Conservation (phyloP, 257 asterid species). For the Gardenia jasminoides region DNA sequence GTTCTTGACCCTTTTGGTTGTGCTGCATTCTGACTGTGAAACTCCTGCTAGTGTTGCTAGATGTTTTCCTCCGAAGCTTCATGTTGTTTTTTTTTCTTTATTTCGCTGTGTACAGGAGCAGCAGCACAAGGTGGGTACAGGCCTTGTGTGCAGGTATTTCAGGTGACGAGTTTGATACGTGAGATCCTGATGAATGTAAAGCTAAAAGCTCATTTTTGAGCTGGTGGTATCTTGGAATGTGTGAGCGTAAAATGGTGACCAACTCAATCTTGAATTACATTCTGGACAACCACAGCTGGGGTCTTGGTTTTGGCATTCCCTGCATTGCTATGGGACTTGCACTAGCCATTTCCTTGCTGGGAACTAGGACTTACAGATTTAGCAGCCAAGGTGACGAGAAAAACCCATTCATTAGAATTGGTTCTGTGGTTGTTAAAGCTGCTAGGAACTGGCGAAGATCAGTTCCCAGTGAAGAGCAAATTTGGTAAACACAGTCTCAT, state of each 20-base stretch:
- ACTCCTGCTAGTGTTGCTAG: conserved; percentile 7
- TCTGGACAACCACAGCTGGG: conserved; percentile 73
- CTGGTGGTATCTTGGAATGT: conserved; percentile 62
- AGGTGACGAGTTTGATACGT: conserved; percentile 74
- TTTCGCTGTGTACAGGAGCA: conserved; percentile 54
- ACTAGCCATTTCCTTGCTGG: conserved; percentile 44
- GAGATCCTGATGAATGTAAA: conserved; percentile 50
- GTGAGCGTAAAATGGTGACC: conserved; percentile 40
- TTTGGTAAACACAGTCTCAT: conserved; percentile 33
- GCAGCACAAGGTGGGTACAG: conserved; percentile 76
- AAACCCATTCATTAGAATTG: conserved; percentile 54
- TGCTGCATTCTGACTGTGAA: conserved; percentile 34
- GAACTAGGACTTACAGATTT: conserved; percentile 57
- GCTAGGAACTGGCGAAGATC: conserved; percentile 41
- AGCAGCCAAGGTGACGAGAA: conserved; percentile 28
- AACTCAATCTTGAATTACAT: conserved; percentile 49
- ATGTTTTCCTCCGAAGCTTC: conserved; percentile 49
- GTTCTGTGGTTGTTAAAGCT: conserved; percentile 48
- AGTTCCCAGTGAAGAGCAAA: conserved; percentile 39
- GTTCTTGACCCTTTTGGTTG: conserved; percentile 43
- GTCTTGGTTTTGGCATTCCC: conserved; percentile 74
- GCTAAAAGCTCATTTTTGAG: conserved; percentile 75
- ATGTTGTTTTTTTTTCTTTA: conserved; percentile 47
- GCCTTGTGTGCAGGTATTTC: conserved; percentile 73
- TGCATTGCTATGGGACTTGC: conserved; percentile 58